A percentile compares a stretch with the other conserved stretches of the same genome.
Conservation (phyloP, 1,139 yeast species). For the Hyphopichia wangnamkhiaoensis region DNA sequence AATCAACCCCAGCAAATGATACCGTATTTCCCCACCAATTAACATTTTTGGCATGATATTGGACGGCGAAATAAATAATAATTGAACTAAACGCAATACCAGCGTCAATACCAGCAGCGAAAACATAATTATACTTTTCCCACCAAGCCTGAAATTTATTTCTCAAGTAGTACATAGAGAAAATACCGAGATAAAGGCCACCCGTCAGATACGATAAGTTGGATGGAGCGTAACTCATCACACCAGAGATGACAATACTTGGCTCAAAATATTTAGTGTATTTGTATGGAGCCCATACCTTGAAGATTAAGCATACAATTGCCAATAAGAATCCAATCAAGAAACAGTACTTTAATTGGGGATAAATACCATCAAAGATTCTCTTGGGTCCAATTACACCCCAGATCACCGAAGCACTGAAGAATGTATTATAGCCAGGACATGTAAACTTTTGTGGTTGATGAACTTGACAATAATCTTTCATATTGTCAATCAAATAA, state of each 20-base stretch:
- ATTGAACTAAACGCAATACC: conserved; percentile 54
- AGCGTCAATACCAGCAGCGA: conserved; percentile 53
- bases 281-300: neutral
- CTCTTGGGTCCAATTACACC: conserved; percentile 62
- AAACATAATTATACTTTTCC: conserved; percentile 57
- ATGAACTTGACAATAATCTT: conserved; percentile 40
- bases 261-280: conserved; percentile 34
- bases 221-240: conserved; percentile 39
- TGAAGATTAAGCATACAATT: conserved; percentile 15
- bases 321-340: conserved; percentile 50
- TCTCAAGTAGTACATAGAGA: conserved; percentile 49
- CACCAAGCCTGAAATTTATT: conserved; percentile 50
- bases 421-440: conserved; percentile 47
- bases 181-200: conserved; percentile 39
- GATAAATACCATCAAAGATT: conserved; percentile 49
- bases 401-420: conserved; percentile 57
- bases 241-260: conserved; percentile 40
- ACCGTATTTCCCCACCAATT: conserved; percentile 64
- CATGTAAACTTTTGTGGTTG: conserved; percentile 49
- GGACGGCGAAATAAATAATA: conserved; percentile 55
- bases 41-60: conserved; percentile 37
- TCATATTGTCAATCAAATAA: conserved; percentile 47
- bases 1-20: conserved; percentile 41
- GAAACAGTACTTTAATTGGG: conserved; percentile 49
- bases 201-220: conserved; percentile 48